These are phyloP conservation scores for Auricularia sp. DNA, from an alignment of 768 basidiomycete genomes.

Conservation along the genomic window DNA sequence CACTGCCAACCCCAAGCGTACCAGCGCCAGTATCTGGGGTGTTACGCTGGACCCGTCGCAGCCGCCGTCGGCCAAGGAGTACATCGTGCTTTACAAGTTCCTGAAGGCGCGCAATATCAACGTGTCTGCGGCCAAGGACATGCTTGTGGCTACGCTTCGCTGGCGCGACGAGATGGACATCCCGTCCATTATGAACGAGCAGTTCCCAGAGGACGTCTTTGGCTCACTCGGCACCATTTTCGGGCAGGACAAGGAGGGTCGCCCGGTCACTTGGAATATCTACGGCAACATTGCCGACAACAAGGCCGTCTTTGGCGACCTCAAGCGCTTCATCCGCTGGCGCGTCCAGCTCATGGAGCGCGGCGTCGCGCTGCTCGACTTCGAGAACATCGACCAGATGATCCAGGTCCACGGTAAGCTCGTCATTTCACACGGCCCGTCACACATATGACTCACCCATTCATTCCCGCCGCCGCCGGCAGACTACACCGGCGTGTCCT, in stretches of 20 bases:
- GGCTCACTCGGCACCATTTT: constrained; percentile 52
- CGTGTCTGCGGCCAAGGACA: constrained; percentile 44
- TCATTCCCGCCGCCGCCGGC: neutral
- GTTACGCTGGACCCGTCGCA: constrained; percentile 56
- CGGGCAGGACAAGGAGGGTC: constrained; percentile 61
- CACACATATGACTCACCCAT: neutral
- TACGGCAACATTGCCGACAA: constrained; percentile 64
- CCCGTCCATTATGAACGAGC: constrained; percentile 47
- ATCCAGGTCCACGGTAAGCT: constrained; percentile 60
- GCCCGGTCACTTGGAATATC: constrained; percentile 67
- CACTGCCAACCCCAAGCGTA: neutral
- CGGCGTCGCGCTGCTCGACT: constrained; percentile 53
- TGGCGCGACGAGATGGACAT: constrained; percentile 64
- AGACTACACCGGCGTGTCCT: constrained; percentile 70
- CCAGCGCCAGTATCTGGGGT: constrained; percentile 45
- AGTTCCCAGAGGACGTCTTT: constrained; percentile 54
- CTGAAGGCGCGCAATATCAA: constrained; percentile 44
- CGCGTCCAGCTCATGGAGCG: constrained; percentile 70
- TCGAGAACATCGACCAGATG: constrained; percentile 61
- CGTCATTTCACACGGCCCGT: neutral
- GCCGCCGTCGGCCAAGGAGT: constrained; percentile 52
- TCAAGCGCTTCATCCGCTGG: constrained; percentile 76
- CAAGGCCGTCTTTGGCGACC: constrained; percentile 66
- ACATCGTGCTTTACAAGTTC: constrained; percentile 76
- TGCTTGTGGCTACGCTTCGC: constrained; percentile 57